A percentile compares a stretch with the other conserved stretches of the same genome.
These are phyloP conservation scores for Ustilago crameri DNA, from an alignment of 1,284 basidiomycete genomes.

Conservation along the genomic window DNA sequence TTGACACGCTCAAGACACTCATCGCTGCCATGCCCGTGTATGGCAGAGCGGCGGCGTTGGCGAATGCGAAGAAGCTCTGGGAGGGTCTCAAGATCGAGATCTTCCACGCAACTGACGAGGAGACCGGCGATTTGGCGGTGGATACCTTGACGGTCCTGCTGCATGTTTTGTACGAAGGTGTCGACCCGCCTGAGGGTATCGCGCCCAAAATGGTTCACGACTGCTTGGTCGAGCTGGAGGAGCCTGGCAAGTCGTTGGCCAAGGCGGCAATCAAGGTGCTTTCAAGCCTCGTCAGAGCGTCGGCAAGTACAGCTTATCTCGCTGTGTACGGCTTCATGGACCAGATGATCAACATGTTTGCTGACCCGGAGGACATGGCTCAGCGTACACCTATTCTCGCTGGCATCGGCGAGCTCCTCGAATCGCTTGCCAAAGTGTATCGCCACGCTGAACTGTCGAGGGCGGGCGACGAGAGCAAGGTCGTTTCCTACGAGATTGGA, in stretches of 20 bases:
- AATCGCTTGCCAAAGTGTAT: slow-evolving; percentile 51
- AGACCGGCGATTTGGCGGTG: slow-evolving; percentile 50
- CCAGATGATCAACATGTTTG: slow-evolving; percentile 73
- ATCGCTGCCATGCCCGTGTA: slow-evolving; percentile 62
- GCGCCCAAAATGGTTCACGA: slow-evolving; percentile 61
- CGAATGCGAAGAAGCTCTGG: slow-evolving; percentile 58
- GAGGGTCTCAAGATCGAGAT: slow-evolving; percentile 64
- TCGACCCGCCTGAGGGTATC: slow-evolving; percentile 55
- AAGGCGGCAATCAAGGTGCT: slow-evolving; percentile 52
- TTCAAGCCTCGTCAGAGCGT: slow-evolving; percentile 48
- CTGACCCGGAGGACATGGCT: slow-evolving; percentile 79
- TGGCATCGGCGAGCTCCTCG: slow-evolving; percentile 57
- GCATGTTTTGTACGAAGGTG: slow-evolving; percentile 56
- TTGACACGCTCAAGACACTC: slow-evolving; percentile 62
- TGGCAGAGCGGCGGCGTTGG: slow-evolving; percentile 55
- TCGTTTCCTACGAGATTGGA: slow-evolving; percentile 8
- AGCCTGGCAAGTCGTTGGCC: slow-evolving; percentile 60
- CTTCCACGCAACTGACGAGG: slow-evolving; percentile 66
- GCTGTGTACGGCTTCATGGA: slow-evolving; percentile 55
- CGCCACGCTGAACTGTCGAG: slow-evolving; percentile 21
- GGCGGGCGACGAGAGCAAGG: slow-evolving; percentile 6
- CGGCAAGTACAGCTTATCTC: slow-evolving; percentile 41
- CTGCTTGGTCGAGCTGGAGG: slow-evolving; percentile 53
- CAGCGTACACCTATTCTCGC: slow-evolving; percentile 78
- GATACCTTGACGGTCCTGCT: slow-evolving; percentile 56